Base-by-base conservation (phyloP, 1,284 basidiomycete genomes). In the Moniliella sp. region DNA sequence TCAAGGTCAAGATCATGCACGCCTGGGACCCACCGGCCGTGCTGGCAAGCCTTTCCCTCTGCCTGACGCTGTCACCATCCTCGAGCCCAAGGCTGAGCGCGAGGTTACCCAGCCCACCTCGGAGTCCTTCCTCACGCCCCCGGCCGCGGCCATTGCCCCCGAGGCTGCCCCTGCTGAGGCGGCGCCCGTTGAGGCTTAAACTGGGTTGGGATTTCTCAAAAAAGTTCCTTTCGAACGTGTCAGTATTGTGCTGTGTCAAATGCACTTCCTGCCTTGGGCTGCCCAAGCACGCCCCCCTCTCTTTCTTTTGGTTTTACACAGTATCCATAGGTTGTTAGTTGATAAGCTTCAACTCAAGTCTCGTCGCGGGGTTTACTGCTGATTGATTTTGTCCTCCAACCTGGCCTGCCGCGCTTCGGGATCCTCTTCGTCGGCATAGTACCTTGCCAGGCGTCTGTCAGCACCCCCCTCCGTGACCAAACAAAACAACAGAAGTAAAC, bases 1-100 rank as follows among this genome's bases (percentile, higher is more conserved):
- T 99, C 72, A 97, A 97, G 68, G 91, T 99, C 63, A 99, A 97
- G 70, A 97, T 99, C 67, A 94, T 97, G 88, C 86, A 88, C 68
- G 82, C 78, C 44, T 76, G 71, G 66, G 91, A 97, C 81, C 84
- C 39, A 76, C 81, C 59, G 72, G 73, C 50, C 66, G 72, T 37
- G 86, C 86, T 37, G 58, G 57, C 40, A 88, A 86, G 60, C 70
- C 72, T 65, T 84, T 84, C 66, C 83, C 86, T 46, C 76, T 99
- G 35, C 91, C 91, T 45, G 91, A 97, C 65, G 77, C 76, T 46
- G 86, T 99, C 61, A 75, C 75, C 57, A 81, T 94, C 61, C 64
- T 75, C 59, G 82, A 91, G 62, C 78, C 79, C 62, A 71, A 71
- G 66, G 64, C 68, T 57, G 69, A 70, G 62, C 62, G 62, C 39